A percentile compares a stretch with the other conserved stretches of the same genome.
These are phyloP conservation scores for Colletotrichum incanum DNA, from an alignment of 2,329 filamentous ascomycete species.

Conservation along the genomic window DNA sequence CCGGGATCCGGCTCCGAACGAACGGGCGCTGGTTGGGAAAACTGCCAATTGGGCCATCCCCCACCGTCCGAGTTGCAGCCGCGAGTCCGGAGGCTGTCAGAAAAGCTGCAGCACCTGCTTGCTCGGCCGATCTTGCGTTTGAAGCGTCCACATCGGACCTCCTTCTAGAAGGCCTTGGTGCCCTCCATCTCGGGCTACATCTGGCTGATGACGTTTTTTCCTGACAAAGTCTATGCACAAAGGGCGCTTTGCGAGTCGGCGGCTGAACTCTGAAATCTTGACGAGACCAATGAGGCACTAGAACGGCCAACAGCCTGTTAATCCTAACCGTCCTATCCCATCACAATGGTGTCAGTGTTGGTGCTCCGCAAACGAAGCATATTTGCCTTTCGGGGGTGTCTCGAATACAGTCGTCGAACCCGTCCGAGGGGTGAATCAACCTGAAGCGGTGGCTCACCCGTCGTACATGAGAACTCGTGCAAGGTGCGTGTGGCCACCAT, in stretches of 20 bases:
- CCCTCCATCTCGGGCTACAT: neutral
- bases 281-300: neutral
- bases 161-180: conserved; percentile 34
- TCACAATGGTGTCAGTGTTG: neutral
- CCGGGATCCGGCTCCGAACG: conserved; percentile 28
- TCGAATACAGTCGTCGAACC: neutral
- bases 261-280: neutral
- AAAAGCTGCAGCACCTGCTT: conserved; percentile 16
- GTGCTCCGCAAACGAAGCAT: neutral
- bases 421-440: neutral
- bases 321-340: neutral
- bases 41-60: conserved; percentile 12
- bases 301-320: neutral
- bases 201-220: conserved; percentile 8
- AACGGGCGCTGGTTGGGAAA: neutral
- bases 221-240: conserved; percentile 14
- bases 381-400: neutral
- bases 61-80: neutral
- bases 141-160: conserved; percentile 27
- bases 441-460: conserved; percentile 3
- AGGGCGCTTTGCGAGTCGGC: neutral
- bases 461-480: neutral
- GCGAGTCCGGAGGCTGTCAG: conserved; percentile 17
- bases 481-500: neutral
- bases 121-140: conserved; percentile 38